These are phyloP conservation scores for Rhodotorula kratochvilovae DNA, from an alignment of 768 basidiomycete genomes.

Conservation along the genomic window DNA sequence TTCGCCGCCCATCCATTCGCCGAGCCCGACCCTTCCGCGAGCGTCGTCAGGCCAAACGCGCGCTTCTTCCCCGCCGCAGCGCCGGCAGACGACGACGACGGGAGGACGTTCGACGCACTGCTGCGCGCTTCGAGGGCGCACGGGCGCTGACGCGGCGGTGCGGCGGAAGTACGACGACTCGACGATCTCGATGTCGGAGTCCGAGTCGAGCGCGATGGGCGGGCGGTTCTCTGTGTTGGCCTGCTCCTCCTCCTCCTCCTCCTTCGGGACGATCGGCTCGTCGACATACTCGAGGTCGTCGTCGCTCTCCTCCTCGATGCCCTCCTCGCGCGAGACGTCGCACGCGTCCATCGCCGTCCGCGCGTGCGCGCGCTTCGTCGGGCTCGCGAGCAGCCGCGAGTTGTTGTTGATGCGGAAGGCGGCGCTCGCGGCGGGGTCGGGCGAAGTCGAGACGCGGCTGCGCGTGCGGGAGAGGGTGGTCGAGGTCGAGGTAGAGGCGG, in stretches of 20 bases:
- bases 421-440: background rate
- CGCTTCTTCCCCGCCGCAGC: background rate
- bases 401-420: constrained; percentile 16
- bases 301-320: background rate
- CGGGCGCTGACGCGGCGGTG: background rate
- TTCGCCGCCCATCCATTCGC: background rate
- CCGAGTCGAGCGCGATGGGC: background rate
- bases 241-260: background rate
- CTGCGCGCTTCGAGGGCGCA: background rate
- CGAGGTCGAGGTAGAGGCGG: background rate
- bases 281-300: constrained; percentile 7
- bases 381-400: constrained; percentile 2
- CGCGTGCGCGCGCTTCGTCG: background rate
- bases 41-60: background rate
- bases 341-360: constrained; percentile 1
- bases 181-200: constrained; percentile 7
- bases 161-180: background rate
- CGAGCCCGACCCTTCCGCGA: background rate
- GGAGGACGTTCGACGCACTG: background rate
- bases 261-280: background rate
- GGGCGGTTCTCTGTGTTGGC: background rate
- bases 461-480: background rate
- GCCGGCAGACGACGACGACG: background rate
- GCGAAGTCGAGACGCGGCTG: background rate
- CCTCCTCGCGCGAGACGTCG: background rate